Evolutionary conservation across 148 eudicot species (phyloP).

Genomic region (Chenopodium suecicum): DNA sequence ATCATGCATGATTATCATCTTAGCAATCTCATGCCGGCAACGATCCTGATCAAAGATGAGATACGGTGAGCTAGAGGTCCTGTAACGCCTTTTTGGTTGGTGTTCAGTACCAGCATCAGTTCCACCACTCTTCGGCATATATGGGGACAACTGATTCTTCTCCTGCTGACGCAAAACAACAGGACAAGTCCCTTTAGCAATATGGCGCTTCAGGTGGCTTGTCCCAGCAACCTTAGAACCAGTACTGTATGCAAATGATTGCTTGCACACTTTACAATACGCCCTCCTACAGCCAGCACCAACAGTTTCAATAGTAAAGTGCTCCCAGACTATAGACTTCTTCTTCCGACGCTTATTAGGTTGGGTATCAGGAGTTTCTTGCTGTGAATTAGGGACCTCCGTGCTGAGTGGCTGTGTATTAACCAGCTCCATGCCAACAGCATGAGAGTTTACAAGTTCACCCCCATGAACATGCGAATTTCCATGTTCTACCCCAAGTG

Average conservation of each 20-base stretch:
- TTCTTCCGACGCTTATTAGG: conserved; percentile 54
- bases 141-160: conserved; percentile 35
- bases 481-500: conserved; percentile 15
- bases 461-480: conserved; percentile 18
- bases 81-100: conserved; percentile 50
- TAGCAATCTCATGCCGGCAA: conserved; percentile 65
- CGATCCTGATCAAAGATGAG: conserved; percentile 61
- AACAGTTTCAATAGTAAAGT: conserved; percentile 59
- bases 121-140: conserved; percentile 42
- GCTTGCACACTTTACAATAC: conserved; percentile 61
- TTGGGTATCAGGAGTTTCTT: conserved; percentile 31
- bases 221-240: conserved; percentile 75
- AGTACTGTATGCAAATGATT: conserved; percentile 69
- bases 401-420: conserved; percentile 23
- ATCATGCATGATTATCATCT: conserved; percentile 73
- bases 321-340: conserved; percentile 74
- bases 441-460: conserved; percentile 18
- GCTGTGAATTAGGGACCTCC: conserved; percentile 28
- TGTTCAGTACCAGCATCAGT: conserved; percentile 24
- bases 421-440: conserved; percentile 30
- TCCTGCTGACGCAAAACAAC: conserved; percentile 51
- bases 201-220: conserved; percentile 76
- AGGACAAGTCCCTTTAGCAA: conserved; percentile 69
- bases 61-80: conserved; percentile 46
- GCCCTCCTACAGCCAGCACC: conserved; percentile 64